Base-by-base conservation (phyloP, 2,329 filamentous ascomycete species). In the Onygenales sp. region DNA sequence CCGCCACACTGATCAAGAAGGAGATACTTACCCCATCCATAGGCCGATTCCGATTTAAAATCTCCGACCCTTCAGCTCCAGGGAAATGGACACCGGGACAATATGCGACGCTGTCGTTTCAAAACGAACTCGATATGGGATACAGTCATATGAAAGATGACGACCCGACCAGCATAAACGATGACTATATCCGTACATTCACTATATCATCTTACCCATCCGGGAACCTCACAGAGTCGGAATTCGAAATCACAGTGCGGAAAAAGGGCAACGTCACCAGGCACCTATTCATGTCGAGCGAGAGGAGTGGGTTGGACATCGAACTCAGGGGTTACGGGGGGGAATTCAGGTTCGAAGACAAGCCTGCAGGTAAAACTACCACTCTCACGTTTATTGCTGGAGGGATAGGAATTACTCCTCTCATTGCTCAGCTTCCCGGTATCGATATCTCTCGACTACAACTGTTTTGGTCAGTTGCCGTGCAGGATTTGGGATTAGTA, bases 121-220 rank as follows among this genome's bases (percentile, higher is more conserved):
- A 77, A 10, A 66, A 75, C 0, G 83, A 91, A 61, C 72, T 95
- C 1, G 82, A 86, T 57, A 67, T 76, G 9, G 89, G 89, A 0
- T 95, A 89, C 67, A 81, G 78, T 48, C 90, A 95, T 65, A 95
- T 95, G 89, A 76, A 83, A 2, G 84, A 94, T 57, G 82, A 86
- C 54, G 88, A 94, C 59, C 89, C 89, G 4, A 77, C 78, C 58
- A 87, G 83, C 60, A 67, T 95, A 13, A 95, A 95, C 61, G 89
- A 95, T 64, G 88, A 95, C 64, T 91, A 82, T 57, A 75, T 93
- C 4, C 76, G 89, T 32, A 94, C 88, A 0, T 95, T 95, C 63
- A 95, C 89, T 2, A 78, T 95, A 0, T 87, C 85, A 1, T 87
- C 79, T 2, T 68, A 73, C 1, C 80, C 83, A 55, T 50, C 66